Percentiles rank a stretch among this genome's conserved stretches.
These are phyloP conservation scores for Raphanus sativus DNA, from an alignment of 345 rosid species.

Conservation along the genomic window DNA sequence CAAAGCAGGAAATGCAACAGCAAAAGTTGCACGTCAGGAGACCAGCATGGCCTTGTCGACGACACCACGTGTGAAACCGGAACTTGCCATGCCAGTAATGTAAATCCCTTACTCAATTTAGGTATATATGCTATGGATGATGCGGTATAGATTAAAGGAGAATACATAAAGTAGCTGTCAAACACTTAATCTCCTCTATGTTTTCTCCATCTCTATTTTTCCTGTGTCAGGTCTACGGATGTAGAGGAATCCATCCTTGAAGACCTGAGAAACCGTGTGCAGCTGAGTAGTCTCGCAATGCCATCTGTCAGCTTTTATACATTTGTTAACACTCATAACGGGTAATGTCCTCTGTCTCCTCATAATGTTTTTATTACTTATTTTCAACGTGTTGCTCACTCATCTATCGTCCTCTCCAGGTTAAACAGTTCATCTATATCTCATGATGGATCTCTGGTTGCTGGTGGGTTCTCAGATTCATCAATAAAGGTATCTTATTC, in stretches of 20 bases:
- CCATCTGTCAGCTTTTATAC: slow-evolving; percentile 97
- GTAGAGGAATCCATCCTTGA: not conserved
- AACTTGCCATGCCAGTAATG: slow-evolving; percentile 90
- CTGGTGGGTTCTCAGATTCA: slow-evolving; percentile 96
- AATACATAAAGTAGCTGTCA: not conserved
- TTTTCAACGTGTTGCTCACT: slow-evolving; percentile 16
- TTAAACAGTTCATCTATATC: slow-evolving; percentile 89
- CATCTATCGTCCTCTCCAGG: slow-evolving; percentile 39
- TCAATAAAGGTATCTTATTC: slow-evolving; percentile 63
- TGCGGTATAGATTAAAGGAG: not conserved
- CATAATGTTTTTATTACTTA: not conserved
- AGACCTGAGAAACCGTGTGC: not conserved
- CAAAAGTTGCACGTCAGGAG: slow-evolving; percentile 70
- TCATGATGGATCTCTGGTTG: slow-evolving; percentile 96
- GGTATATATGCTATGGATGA: not conserved
- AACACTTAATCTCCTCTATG: not conserved
- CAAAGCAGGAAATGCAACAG: slow-evolving; percentile 63
- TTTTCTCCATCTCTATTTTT: too few relatives aligned
- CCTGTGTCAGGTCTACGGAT: not conserved
- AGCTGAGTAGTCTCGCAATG: slow-evolving; percentile 38
- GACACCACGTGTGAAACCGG: slow-evolving; percentile 81
- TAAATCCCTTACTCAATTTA: slow-evolving; percentile 40
- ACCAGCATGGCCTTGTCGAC: slow-evolving; percentile 44
- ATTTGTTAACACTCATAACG: slow-evolving; percentile 81
- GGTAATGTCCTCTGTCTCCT: slow-evolving; percentile 51